Evolutionary conservation across 495 filamentous ascomycete genomes (phyloP).

Genomic region (Elaphomyces granulatus): DNA sequence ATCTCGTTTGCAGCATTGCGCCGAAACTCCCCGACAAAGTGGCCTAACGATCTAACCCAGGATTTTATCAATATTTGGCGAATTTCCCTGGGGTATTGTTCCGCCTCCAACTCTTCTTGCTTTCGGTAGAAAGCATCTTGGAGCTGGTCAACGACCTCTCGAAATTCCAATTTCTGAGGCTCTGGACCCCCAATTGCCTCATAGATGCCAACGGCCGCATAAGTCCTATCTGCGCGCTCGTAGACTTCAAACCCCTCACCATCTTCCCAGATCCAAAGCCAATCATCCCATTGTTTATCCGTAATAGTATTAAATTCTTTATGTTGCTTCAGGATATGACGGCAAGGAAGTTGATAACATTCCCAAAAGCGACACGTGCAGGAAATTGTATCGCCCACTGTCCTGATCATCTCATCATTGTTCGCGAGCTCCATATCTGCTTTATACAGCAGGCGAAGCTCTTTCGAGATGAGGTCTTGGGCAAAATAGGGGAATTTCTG

Average conservation of each 20-base stretch:
- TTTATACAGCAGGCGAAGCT: background rate
- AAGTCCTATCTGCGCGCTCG: background rate
- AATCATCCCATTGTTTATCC: background rate
- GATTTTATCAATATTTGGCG: background rate
- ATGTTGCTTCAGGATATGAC: background rate
- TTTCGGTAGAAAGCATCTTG: background rate
- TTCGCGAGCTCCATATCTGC: background rate
- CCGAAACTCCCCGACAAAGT: background rate
- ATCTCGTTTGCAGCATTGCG: background rate
- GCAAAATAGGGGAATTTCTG: background rate
- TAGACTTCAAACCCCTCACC: background rate
- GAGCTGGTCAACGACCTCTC: background rate
- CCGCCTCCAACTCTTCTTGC: background rate
- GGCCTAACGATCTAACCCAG: background rate
- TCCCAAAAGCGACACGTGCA: background rate
- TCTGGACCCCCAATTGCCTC: background rate
- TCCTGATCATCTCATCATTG: background rate
- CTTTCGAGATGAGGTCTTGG: background rate
- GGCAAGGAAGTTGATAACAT: background rate
- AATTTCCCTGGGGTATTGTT: background rate
- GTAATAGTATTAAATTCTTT: background rate
- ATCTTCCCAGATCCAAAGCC: background rate
- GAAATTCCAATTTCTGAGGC: background rate
- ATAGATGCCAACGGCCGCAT: background rate
- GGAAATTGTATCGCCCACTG: background rate